A percentile compares a stretch with the other conserved stretches of the same genome.
Evolutionary conservation across 2,329 filamentous ascomycete genomes (phyloP).

Genomic region (Colletotrichum melonis): DNA sequence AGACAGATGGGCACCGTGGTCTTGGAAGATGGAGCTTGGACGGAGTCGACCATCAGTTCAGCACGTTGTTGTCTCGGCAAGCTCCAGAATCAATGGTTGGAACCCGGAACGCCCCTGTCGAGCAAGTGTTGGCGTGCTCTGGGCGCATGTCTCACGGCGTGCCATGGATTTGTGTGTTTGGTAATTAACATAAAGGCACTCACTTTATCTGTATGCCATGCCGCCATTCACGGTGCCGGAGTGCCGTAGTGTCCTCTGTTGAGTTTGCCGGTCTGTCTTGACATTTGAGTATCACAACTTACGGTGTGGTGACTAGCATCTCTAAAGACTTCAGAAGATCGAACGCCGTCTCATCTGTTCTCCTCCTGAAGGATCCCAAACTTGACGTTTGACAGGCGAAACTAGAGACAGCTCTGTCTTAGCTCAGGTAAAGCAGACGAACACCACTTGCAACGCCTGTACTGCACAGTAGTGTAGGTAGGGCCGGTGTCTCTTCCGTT

Average conservation of each 20-base stretch:
- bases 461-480: background rate
- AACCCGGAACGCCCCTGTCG: conserved; percentile 23
- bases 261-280: background rate
- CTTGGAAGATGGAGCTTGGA: conserved; percentile 15
- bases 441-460: background rate
- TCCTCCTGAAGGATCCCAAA: background rate
- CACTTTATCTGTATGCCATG: no score
- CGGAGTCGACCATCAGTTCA: conserved; percentile 1
- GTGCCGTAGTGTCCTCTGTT: background rate
- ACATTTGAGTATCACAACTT: background rate
- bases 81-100: conserved; percentile 10
- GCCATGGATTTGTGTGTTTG: background rate
- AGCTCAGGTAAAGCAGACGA: background rate
- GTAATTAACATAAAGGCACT: background rate
- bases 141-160: conserved; percentile 32
- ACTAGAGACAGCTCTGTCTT: background rate
- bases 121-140: conserved; percentile 29
- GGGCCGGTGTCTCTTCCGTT: background rate
- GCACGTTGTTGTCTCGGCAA: conserved; percentile 24
- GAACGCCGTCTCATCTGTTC: background rate
- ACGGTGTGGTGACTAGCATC: background rate
- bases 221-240: conserved; percentile 3
- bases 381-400: conserved; percentile 5
- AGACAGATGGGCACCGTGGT: conserved; percentile 4
- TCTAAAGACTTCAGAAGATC: background rate